A percentile compares a stretch with the other conserved stretches of the same genome.
Conservation (phyloP, 495 filamentous ascomycete species). For the Aspergillus indologenus region DNA sequence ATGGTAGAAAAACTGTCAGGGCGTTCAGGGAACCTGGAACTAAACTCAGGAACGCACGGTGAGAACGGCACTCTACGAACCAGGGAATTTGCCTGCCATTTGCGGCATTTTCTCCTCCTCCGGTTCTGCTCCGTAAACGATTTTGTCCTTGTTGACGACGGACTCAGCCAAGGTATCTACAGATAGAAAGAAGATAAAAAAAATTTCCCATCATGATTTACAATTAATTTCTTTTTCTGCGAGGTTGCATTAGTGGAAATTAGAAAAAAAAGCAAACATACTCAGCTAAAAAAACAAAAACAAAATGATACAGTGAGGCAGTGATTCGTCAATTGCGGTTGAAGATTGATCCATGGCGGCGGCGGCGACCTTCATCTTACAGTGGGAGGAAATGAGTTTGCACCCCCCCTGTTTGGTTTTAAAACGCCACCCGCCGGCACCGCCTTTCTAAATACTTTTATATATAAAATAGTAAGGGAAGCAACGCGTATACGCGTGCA, state of each 20-base stretch:
- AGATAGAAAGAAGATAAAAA: too few species aligned
- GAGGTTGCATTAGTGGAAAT: background rate
- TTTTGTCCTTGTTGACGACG: background rate
- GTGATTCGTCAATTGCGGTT: background rate
- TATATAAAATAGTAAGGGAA: too few species aligned
- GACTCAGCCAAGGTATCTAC: too few species aligned
- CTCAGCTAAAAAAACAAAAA: background rate
- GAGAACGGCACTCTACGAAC: background rate
- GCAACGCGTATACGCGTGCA: too few species aligned
- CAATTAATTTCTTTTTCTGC: background rate
- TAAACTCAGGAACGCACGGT: background rate
- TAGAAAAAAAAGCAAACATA: background rate
- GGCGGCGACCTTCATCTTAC: background rate
- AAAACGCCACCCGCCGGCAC: too few species aligned
- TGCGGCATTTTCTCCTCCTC: background rate
- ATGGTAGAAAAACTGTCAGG: background rate
- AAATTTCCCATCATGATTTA: too few species aligned
- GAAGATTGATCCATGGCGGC: background rate
- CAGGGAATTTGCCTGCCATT: background rate
- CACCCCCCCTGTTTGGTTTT: too few species aligned
- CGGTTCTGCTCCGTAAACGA: background rate
- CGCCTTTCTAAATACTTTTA: too few species aligned
- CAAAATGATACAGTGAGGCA: background rate
- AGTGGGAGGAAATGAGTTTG: too few species aligned
- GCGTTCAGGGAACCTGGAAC: background rate